Conservation (phyloP, 2,329 filamentous ascomycete genomes). For the Xylaria multiplex region DNA sequence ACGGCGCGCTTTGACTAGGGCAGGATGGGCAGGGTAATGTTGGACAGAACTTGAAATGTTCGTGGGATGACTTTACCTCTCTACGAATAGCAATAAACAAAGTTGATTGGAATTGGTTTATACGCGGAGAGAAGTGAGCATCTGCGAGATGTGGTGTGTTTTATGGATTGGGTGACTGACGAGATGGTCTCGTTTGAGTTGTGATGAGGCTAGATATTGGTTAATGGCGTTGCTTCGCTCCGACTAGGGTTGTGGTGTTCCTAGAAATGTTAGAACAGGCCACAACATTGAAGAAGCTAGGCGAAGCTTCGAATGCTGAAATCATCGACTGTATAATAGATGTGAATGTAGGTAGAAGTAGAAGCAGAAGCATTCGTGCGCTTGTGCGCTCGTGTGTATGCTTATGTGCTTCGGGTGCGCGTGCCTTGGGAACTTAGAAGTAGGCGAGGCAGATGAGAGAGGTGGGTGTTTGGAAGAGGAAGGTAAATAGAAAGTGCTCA, state of each 20-base stretch:
- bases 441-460: too few species aligned
- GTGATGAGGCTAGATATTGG: not conserved
- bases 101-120: not conserved
- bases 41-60: not conserved
- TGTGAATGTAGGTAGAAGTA: not conserved
- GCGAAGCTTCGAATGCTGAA: not conserved
- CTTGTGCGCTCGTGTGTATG: not conserved
- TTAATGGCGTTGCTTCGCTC: too few species aligned
- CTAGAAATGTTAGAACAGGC: not conserved
- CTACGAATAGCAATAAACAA: not conserved
- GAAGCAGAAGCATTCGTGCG: not conserved
- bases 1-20: not conserved
- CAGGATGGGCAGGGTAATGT: not conserved
- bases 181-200: not conserved
- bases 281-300: not conserved
- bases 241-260: not conserved
- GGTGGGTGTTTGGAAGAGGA: not conserved
- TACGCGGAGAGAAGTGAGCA: not conserved
- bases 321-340: not conserved
- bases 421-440: too few species aligned
- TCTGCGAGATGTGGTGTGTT: not conserved
- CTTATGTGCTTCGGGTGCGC: not conserved
- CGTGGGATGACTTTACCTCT: conserved; percentile 3
- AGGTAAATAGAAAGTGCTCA: conserved; percentile 1
- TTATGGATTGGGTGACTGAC: not conserved